Evolutionary conservation across 768 basidiomycete genomes (phyloP).

Genomic region (Collybia mongolica): DNA sequence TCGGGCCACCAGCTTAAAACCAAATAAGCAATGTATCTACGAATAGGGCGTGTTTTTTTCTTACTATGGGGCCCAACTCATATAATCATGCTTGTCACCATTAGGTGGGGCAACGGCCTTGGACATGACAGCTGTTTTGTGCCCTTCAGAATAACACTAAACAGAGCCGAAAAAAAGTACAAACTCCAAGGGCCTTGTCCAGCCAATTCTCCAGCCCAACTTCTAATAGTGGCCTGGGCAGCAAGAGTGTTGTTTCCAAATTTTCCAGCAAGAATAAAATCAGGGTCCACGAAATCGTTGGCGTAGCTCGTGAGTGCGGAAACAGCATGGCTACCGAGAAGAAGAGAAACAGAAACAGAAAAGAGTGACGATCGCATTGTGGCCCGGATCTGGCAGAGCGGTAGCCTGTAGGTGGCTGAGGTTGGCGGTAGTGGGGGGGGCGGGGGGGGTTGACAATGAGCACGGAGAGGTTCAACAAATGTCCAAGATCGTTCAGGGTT

Average conservation of each 20-base stretch:
- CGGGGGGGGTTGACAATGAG: too few species aligned
- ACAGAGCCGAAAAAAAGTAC: conserved; percentile 14
- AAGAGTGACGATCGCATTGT: conserved; percentile 29
- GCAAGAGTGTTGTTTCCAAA: conserved; percentile 39
- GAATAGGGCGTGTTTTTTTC: conserved; percentile 20
- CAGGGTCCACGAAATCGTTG: conserved; percentile 57
- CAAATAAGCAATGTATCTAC: not conserved
- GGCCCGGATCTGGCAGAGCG: conserved; percentile 14
- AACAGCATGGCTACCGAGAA: conserved; percentile 11
- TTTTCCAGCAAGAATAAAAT: conserved; percentile 40
- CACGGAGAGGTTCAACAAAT: too few species aligned
- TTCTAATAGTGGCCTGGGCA: conserved; percentile 45
- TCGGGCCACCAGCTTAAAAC: conserved; percentile 59
- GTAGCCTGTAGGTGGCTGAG: not conserved
- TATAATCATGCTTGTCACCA: conserved; percentile 58
- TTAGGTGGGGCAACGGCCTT: conserved; percentile 48
- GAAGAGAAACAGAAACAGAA: conserved; percentile 16
- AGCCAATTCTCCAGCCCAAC: conserved; percentile 45
- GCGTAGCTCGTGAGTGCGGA: conserved; percentile 41
- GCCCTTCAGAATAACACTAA: not conserved
- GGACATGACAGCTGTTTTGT: conserved; percentile 41
- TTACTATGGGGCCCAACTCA: conserved; percentile 74
- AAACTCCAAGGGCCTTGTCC: conserved; percentile 55
- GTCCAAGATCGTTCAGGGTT: too few species aligned
- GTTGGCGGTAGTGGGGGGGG: not conserved